Evolutionary conservation across 805 yeast species (phyloP), one percentile per base, ranked within the genome.

Genomic region (Saccharomycopsis vini): DNA sequence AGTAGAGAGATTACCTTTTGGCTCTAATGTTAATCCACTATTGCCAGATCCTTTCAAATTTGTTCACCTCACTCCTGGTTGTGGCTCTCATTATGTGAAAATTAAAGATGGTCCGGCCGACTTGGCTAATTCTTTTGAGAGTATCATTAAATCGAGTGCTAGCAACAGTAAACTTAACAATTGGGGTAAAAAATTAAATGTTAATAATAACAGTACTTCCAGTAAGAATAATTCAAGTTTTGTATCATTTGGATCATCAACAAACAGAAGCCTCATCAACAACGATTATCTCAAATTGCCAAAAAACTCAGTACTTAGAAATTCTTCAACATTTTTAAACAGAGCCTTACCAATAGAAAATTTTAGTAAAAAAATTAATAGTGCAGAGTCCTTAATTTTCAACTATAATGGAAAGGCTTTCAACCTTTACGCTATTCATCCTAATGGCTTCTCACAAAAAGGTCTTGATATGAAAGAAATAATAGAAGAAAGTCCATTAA

Each of bases 31-130:
- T 23, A 75, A 73, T 46, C 77, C 81, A 0, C 56, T 76, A 42
- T 48, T 59, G 34, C 69, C 77, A 3, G 82, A 76, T 52, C 72
- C 75, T 1, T 75, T 71, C 52, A 65, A 66, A 43, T 61, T 66
- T 22, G 76, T 75, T 18, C 75, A 70, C 51, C 57, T 75, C 43
- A 74, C 70, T 16, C 79, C 81, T 0, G 79, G 82, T 0, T 75
- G 80, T 50, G 47, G 69, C 13, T 23, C 18, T 13, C 24, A 26
- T 3, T 49, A 46, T 28, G 41, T 49, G 3, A 19, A 24, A 20
- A 20, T 46, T 13, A 39, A 12, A 20, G 22, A 34, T 34, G 24
- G 6, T 5, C 22, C 4, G 38, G 32, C 10, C 20, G 10, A n/a
- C 4, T 3, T 19, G 36, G 13, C 10, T 6, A 29, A 6, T 37